These are phyloP conservation scores for Marasmius tenuissimus DNA, from an alignment of 1,284 basidiomycete species.

Conservation along the genomic window DNA sequence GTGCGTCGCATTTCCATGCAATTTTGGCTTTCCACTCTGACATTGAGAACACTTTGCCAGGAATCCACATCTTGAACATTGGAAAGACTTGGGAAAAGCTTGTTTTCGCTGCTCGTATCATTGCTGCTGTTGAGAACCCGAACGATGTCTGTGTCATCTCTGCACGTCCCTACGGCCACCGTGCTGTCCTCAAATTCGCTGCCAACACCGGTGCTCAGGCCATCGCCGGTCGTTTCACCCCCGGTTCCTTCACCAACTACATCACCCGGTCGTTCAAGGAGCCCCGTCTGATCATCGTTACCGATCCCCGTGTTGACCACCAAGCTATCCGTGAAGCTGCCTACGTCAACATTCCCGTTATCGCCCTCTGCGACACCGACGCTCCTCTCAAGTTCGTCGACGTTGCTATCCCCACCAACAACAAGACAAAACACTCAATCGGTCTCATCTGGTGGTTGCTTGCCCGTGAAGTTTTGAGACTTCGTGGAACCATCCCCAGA, in stretches of 20 bases:
- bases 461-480: constrained; percentile 94
- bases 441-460: constrained; percentile 99
- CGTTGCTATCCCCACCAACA: constrained; percentile 98
- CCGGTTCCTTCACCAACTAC: constrained; percentile 99
- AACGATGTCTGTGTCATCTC: constrained; percentile 98
- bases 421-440: constrained; percentile 97
- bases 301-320: constrained; percentile 99
- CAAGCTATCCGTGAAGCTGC: constrained; percentile 99
- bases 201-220: constrained; percentile 98
- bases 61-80: constrained; percentile 96
- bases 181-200: constrained; percentile 98
- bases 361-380: constrained; percentile 98
- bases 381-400: constrained; percentile 97
- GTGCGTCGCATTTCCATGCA: constrained; percentile 44
- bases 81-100: constrained; percentile 99
- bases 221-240: constrained; percentile 98
- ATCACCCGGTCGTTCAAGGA: constrained; percentile 99
- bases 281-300: constrained; percentile 96
- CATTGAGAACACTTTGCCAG: constrained; percentile 36
- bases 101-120: constrained; percentile 91
- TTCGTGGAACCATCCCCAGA: constrained; percentile 90
- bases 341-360: constrained; percentile 99
- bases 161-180: constrained; percentile 97
- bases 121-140: constrained; percentile 96
- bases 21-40: constrained; percentile 12